phyloP scores from a whole-genome alignment of 805 yeast genomes.

The Starmerella etchellsii region DNA sequence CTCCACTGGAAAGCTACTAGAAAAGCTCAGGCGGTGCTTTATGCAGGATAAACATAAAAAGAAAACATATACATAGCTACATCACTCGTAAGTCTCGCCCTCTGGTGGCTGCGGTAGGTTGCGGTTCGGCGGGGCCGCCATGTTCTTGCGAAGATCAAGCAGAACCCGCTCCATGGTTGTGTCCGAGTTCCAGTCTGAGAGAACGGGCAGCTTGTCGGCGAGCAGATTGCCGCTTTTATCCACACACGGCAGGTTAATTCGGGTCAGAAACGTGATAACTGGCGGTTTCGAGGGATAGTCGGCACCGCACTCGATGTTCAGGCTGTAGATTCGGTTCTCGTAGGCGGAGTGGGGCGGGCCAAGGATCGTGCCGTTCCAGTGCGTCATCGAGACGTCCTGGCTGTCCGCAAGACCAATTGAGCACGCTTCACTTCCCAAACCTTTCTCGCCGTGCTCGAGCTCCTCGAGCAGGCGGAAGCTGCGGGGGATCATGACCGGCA shows the following conservation, averaged over 20 bases:
- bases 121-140: conserved; percentile 75
- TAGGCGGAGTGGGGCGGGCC: conserved; percentile 92
- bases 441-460: conserved; percentile 95
- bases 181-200: conserved; percentile 77
- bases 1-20: too few species aligned
- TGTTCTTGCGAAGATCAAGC: conserved; percentile 67
- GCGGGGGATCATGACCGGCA: conserved; percentile 43
- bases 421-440: conserved; percentile 91
- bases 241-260: conserved; percentile 88
- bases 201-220: conserved; percentile 44
- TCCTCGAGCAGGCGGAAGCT: conserved; percentile 91
- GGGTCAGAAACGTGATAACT: conserved; percentile 60
- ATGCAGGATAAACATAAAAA: too few species aligned
- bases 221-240: conserved; percentile 46
- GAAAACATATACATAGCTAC: too few species aligned
- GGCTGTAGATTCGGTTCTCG: conserved; percentile 83
- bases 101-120: conserved; percentile 85
- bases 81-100: conserved; percentile 48
- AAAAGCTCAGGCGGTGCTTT: too few species aligned
- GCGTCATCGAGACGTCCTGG: conserved; percentile 83
- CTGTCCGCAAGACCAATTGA: conserved; percentile 86
- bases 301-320: conserved; percentile 69
- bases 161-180: conserved; percentile 88
- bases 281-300: conserved; percentile 88
- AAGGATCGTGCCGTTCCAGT: conserved; percentile 95